phyloP scores from a whole-genome alignment of 345 rosid genomes.

The Nephelium lappaceum region DNA sequence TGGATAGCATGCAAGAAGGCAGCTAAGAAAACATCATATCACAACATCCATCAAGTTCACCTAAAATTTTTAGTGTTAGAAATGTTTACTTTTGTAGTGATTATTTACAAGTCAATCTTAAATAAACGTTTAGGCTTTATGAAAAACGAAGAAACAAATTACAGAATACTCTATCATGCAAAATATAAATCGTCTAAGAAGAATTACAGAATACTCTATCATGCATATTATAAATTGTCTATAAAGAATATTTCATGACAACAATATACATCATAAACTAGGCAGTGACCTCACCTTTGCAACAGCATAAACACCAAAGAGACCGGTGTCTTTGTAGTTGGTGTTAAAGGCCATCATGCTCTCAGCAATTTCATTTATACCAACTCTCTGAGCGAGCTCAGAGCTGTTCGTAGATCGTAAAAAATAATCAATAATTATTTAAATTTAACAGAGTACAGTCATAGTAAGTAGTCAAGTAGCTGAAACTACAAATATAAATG shows the following conservation, averaged over 20 bases:
- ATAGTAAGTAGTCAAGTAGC: neutral
- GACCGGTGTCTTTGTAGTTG: constrained; percentile 98
- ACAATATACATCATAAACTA: neutral
- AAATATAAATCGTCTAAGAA: neutral
- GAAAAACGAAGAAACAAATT: neutral
- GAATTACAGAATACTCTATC: neutral
- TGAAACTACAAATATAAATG: neutral
- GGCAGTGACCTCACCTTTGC: constrained; percentile 67
- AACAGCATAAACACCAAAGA: constrained; percentile 95
- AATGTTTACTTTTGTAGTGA: neutral
- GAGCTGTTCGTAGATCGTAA: constrained; percentile 55
- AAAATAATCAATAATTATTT: constrained; percentile 22
- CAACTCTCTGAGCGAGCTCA: constrained; percentile 83
- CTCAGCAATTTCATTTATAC: constrained; percentile 89
- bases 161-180: neutral
- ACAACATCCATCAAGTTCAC: neutral
- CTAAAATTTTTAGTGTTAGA: neutral
- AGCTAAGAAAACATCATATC: neutral
- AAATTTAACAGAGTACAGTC: neutral
- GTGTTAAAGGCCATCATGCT: constrained; percentile 99
- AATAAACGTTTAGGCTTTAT: neutral
- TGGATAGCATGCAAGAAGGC: no score
- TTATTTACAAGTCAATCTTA: neutral
- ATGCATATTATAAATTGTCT: neutral
- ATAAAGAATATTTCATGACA: neutral